A percentile compares a stretch with the other conserved stretches of the same genome.
Conservation (phyloP, 1,139 yeast genomes). For the Debaryomyces sp. region DNA sequence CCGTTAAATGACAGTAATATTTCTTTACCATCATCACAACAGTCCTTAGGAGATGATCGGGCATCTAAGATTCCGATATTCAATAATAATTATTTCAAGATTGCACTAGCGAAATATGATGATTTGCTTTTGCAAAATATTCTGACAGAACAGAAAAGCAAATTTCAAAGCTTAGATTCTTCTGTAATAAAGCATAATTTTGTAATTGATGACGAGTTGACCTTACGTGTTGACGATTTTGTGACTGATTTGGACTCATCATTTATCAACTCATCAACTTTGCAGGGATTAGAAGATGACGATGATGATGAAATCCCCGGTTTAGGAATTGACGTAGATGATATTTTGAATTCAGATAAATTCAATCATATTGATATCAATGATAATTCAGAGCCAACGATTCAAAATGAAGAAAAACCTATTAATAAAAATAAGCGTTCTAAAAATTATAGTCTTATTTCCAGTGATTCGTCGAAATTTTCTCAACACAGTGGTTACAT, state of each 20-base stretch:
- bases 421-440: conserved; percentile 7
- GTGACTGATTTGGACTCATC: conserved; percentile 31
- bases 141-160: conserved; percentile 9
- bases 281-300: conserved; percentile 29
- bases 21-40: neutral
- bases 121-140: neutral
- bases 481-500: conserved; percentile 28
- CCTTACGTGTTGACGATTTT: conserved; percentile 45
- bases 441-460: conserved; percentile 10
- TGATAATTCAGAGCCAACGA: conserved; percentile 11
- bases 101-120: conserved; percentile 23
- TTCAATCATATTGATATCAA: conserved; percentile 37
- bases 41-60: conserved; percentile 19
- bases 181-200: conserved; percentile 29
- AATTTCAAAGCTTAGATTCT: conserved; percentile 21
- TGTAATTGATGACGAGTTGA: conserved; percentile 35
- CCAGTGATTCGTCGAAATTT: conserved; percentile 11
- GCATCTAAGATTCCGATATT: conserved; percentile 36
- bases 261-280: conserved; percentile 19
- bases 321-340: conserved; percentile 50
- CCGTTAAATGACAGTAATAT: conserved; percentile 1
- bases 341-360: conserved; percentile 45
- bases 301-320: conserved; percentile 44
- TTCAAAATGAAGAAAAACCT: conserved; percentile 2
- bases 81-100: conserved; percentile 41